A percentile compares a stretch with the other conserved stretches of the same genome.
Conservation (phyloP, 768 basidiomycete genomes). For the Nidularia sp. region DNA sequence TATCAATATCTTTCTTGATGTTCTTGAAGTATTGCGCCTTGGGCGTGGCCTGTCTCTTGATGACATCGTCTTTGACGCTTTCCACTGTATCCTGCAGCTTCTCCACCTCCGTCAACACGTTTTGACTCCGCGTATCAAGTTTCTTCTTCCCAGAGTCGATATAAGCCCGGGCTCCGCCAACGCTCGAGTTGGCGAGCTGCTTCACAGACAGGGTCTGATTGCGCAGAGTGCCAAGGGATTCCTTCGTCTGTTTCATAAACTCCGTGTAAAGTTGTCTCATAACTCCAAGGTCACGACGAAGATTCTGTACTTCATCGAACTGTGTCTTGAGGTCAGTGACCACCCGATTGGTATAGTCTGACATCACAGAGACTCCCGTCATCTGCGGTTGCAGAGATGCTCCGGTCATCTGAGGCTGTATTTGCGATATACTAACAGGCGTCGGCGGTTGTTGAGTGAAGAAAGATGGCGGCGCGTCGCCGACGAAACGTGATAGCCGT, state of each 20-base stretch:
- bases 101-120: constrained; percentile 87
- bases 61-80: constrained; percentile 83
- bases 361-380: constrained; percentile 71
- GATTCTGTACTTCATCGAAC: constrained; percentile 91
- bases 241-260: constrained; percentile 90
- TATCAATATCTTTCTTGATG: constrained; percentile 68
- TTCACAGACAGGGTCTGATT: constrained; percentile 85
- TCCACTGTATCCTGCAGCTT: constrained; percentile 91
- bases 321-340: constrained; percentile 85
- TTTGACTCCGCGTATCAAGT: constrained; percentile 86
- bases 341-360: constrained; percentile 70
- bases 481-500: constrained; percentile 68
- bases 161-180: constrained; percentile 83
- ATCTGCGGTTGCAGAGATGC: constrained; percentile 65
- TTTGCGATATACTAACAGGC: constrained; percentile 24
- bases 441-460: constrained; percentile 15
- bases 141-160: constrained; percentile 91
- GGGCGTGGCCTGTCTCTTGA: constrained; percentile 83
- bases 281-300: constrained; percentile 88
- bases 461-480: constrained; percentile 28
- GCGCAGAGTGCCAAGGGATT: constrained; percentile 72
- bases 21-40: constrained; percentile 66
- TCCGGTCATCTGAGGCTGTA: constrained; percentile 65
- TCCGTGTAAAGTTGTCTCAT: constrained; percentile 95
- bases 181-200: constrained; percentile 74